A percentile compares a stretch with the other conserved stretches of the same genome.
These are phyloP conservation scores for Gossypium davidsonii DNA, from an alignment of 441 rosid species.

Conservation along the genomic window DNA sequence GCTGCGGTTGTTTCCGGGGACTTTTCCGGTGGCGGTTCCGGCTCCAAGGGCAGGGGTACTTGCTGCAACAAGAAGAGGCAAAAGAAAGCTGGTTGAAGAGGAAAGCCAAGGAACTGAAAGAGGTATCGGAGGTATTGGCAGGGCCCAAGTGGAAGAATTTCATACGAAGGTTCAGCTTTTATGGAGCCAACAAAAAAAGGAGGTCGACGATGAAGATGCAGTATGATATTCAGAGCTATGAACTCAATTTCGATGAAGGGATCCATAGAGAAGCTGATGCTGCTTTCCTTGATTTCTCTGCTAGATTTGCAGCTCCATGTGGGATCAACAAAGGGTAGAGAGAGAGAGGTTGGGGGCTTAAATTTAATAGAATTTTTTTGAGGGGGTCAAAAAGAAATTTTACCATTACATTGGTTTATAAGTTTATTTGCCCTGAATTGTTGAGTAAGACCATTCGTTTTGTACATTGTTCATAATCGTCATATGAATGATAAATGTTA, in stretches of 20 bases:
- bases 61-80: slow-evolving; percentile 18
- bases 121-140: slow-evolving; percentile 43
- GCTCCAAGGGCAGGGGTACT: slow-evolving; percentile 12
- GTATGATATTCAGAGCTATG: slow-evolving; percentile 62
- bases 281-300: slow-evolving; percentile 26
- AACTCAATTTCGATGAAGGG: slow-evolving; percentile 73
- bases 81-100: slow-evolving; percentile 29
- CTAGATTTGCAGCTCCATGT: slow-evolving; percentile 33
- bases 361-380: too few relatives aligned
- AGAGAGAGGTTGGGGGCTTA: not conserved
- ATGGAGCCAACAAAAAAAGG: slow-evolving; percentile 33
- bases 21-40: slow-evolving; percentile 21
- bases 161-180: slow-evolving; percentile 33
- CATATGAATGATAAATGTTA: too few relatives aligned
- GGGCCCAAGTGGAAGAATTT: slow-evolving; percentile 67
- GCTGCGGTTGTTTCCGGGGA: slow-evolving; percentile 36
- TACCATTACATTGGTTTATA: too few relatives aligned
- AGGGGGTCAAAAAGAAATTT: too few relatives aligned
- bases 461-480: too few relatives aligned
- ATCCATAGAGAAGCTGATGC: slow-evolving; percentile 16
- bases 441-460: too few relatives aligned
- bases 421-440: too few relatives aligned
- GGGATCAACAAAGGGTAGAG: slow-evolving; percentile 7
- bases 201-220: slow-evolving; percentile 27
- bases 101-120: slow-evolving; percentile 35